Evolutionary conservation across 2,329 filamentous ascomycete species (phyloP).

Genomic region (Rhynchosporium secalis): DNA sequence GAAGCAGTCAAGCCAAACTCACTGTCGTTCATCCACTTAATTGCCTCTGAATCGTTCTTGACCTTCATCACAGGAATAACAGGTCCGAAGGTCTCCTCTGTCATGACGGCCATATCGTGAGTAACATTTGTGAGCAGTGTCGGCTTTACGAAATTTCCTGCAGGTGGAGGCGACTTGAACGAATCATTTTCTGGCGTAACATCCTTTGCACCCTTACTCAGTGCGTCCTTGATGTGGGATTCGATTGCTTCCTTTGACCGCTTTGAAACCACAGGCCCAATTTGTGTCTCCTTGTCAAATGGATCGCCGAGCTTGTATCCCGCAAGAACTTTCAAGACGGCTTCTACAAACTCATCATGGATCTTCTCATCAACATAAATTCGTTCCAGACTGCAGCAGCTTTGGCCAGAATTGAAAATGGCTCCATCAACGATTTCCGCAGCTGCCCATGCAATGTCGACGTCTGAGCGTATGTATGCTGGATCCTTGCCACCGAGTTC

Average conservation of each 20-base stretch:
- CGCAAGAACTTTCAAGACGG: constrained; percentile 75
- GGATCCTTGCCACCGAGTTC: constrained; percentile 96
- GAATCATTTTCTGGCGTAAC: constrained; percentile 79
- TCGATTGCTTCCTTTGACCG: constrained; percentile 74
- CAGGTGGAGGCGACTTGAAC: constrained; percentile 70
- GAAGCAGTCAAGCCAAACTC: constrained; percentile 94
- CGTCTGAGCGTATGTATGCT: constrained; percentile 82
- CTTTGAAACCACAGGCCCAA: constrained; percentile 87
- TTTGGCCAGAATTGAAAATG: constrained; percentile 98
- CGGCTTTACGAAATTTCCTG: constrained; percentile 86
- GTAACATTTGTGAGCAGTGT: constrained; percentile 77
- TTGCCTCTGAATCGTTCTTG: constrained; percentile 74
- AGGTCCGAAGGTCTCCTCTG: constrained; percentile 91
- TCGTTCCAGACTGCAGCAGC: constrained; percentile 89
- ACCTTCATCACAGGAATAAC: constrained; percentile 91
- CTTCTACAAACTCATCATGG: constrained; percentile 78
- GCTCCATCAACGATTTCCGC: constrained; percentile 93
- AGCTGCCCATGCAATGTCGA: constrained; percentile 87
- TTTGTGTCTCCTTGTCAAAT: constrained; percentile 71
- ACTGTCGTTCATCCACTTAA: constrained; percentile 89
- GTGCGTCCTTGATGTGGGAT: constrained; percentile 77
- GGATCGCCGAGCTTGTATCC: constrained; percentile 90
- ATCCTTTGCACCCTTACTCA: constrained; percentile 81
- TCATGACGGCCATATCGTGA: constrained; percentile 87
- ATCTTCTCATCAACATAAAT: constrained; percentile 87